A percentile compares a stretch with the other conserved stretches of the same genome.
Evolutionary conservation across 148 eudicot species (phyloP).

Genomic region (Fagopyrum tataricum): DNA sequence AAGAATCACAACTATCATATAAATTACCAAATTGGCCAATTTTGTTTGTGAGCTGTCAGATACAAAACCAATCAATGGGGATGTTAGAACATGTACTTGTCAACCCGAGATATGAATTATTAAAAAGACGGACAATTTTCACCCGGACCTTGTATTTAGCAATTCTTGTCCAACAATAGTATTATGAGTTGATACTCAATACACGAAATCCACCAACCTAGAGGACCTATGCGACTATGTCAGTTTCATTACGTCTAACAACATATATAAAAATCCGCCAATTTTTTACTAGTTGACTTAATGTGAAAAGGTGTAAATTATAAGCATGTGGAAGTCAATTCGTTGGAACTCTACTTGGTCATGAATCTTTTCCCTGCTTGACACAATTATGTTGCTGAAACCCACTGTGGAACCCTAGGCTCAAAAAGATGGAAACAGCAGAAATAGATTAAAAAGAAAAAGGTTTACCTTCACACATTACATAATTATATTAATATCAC

Average conservation of each 20-base stretch:
- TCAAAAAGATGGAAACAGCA: not conserved
- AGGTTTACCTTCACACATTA: not conserved
- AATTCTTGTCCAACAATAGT: not conserved
- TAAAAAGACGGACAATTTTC: not conserved
- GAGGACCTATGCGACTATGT: not conserved
- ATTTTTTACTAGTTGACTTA: not conserved
- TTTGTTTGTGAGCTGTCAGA: not conserved
- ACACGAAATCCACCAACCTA: not conserved
- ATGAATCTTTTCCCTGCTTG: not conserved
- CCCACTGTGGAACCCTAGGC: not conserved
- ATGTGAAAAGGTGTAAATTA: not conserved
- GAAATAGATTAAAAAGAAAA: not conserved
- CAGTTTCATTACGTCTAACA: not conserved
- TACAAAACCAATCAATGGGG: not conserved
- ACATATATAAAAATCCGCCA: not conserved
- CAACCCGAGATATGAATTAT: not conserved
- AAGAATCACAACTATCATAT: not conserved
- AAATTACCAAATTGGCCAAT: not conserved
- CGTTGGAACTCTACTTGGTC: not conserved
- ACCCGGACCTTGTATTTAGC: not conserved
- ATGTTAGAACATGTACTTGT: not conserved
- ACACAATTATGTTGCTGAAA: not conserved
- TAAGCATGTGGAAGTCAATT: not conserved
- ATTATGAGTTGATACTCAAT: not conserved
- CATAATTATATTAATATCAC: too few relatives aligned